Percentiles rank a stretch among this genome's conserved stretches.
Evolutionary conservation across 192 early-diverging fungal genomes (phyloP).

Genomic region (Gamsiella multidivaricata): DNA sequence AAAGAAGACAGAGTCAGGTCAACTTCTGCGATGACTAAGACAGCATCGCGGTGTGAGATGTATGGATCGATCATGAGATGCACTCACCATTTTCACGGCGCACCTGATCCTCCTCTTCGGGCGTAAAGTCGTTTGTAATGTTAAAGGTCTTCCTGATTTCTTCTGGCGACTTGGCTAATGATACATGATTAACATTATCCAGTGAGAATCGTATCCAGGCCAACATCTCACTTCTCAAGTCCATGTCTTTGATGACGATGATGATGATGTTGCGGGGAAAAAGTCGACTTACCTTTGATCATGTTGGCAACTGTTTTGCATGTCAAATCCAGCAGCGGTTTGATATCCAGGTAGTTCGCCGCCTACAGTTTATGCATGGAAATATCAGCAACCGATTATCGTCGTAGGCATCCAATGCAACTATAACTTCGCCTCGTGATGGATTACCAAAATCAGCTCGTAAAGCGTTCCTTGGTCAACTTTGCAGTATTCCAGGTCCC

Average conservation of each 20-base stretch:
- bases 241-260: too few species aligned
- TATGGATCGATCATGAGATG: background rate
- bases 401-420: background rate
- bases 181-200: background rate
- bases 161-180: conserved; percentile 79
- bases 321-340: conserved; percentile 94
- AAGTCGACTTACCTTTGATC: conserved; percentile 94
- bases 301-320: conserved; percentile 99
- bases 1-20: background rate
- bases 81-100: conserved; percentile 75
- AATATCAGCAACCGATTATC: background rate
- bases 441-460: conserved; percentile 87
- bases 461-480: conserved; percentile 95
- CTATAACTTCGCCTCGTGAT: too few species aligned
- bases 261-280: too few species aligned
- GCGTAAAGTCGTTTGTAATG: conserved; percentile 95
- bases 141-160: conserved; percentile 97
- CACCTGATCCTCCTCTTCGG: conserved; percentile 96
- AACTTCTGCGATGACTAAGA: too few species aligned
- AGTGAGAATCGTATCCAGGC: too few species aligned
- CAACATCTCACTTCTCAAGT: too few species aligned
- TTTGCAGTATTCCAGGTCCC: conserved; percentile 90
- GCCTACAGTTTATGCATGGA: conserved; percentile 49
- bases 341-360: conserved; percentile 95
- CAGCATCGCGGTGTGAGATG: too few species aligned